These are phyloP conservation scores for Rhizopogon salebrosus DNA, from an alignment of 768 basidiomycete genomes.

Conservation along the genomic window DNA sequence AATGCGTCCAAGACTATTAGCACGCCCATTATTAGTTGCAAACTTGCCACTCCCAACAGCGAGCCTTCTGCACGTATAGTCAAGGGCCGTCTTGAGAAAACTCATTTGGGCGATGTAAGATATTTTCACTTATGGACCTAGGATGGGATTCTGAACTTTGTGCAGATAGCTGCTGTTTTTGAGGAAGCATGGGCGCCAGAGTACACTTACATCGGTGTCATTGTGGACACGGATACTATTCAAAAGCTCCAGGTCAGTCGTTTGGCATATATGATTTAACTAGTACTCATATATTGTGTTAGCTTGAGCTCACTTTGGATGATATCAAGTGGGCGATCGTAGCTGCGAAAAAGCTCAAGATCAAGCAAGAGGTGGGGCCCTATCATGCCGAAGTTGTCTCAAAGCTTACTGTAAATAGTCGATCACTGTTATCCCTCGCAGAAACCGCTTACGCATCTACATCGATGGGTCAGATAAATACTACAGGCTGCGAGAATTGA, in stretches of 20 bases:
- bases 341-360: slow-evolving; percentile 81
- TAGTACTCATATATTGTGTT: neutral
- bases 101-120: slow-evolving; percentile 85
- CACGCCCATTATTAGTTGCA: slow-evolving; percentile 97
- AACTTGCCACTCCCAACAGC: slow-evolving; percentile 76
- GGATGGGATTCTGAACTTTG: neutral
- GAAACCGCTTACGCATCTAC: slow-evolving; percentile 73
- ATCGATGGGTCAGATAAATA: slow-evolving; percentile 75
- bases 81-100: slow-evolving; percentile 94
- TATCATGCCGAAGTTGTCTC: neutral
- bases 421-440: slow-evolving; percentile 71
- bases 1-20: slow-evolving; percentile 97
- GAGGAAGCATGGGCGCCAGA: slow-evolving; percentile 96
- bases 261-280: neutral
- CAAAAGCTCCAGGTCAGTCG: slow-evolving; percentile 72
- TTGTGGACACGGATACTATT: slow-evolving; percentile 85
- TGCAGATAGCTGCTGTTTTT: slow-evolving; percentile 81
- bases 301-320: slow-evolving; percentile 92
- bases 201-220: slow-evolving; percentile 89
- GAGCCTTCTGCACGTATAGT: slow-evolving; percentile 98
- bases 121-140: neutral
- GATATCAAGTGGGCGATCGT: slow-evolving; percentile 93
- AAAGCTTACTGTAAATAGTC: slow-evolving; percentile 35
- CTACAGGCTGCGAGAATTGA: slow-evolving; percentile 80
- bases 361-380: slow-evolving; percentile 69